Evolutionary conservation across 495 filamentous ascomycete species (phyloP).

Genomic region (Entonaema liquescens): DNA sequence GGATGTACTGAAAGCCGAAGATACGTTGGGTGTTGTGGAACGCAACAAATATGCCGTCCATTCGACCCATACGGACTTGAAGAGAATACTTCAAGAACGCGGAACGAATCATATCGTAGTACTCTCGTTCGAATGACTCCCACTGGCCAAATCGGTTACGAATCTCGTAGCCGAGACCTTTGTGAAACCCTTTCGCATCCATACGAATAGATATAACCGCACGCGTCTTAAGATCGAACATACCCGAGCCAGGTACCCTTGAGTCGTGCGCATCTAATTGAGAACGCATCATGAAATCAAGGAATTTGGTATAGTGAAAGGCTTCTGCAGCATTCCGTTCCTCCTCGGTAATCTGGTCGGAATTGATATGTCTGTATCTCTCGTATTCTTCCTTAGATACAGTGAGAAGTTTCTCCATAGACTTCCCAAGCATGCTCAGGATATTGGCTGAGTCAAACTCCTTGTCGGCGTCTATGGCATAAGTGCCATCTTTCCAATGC

Average conservation of each 20-base stretch:
- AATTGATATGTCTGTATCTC: constrained; percentile 74
- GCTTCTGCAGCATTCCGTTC: constrained; percentile 73
- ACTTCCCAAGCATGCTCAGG: constrained; percentile 88
- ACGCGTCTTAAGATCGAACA: constrained; percentile 97
- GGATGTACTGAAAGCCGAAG: constrained; percentile 97
- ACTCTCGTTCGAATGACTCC: constrained; percentile 94
- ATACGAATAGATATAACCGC: constrained; percentile 91
- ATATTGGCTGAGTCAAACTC: constrained; percentile 87
- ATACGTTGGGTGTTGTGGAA: constrained; percentile 95
- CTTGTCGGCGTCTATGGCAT: constrained; percentile 98
- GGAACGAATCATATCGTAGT: constrained; percentile 93
- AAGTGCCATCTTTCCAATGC: constrained; percentile 81
- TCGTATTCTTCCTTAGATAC: constrained; percentile 82
- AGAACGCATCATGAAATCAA: constrained; percentile 95
- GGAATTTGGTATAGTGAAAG: constrained; percentile 86
- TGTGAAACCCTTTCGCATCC: constrained; percentile 73
- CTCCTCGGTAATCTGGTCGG: constrained; percentile 69
- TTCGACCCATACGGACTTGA: constrained; percentile 93
- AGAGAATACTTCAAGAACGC: constrained; percentile 97
- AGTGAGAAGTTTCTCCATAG: constrained; percentile 96
- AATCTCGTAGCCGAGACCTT: constrained; percentile 90
- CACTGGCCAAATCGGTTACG: constrained; percentile 73
- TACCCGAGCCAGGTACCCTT: constrained; percentile 86
- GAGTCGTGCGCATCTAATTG: constrained; percentile 93
- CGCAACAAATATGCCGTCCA: constrained; percentile 99